Evolutionary conservation across 768 basidiomycete species (phyloP), one percentile per base, ranked within the genome.

Genomic region (Rhodotorula kratochvilovae): DNA sequence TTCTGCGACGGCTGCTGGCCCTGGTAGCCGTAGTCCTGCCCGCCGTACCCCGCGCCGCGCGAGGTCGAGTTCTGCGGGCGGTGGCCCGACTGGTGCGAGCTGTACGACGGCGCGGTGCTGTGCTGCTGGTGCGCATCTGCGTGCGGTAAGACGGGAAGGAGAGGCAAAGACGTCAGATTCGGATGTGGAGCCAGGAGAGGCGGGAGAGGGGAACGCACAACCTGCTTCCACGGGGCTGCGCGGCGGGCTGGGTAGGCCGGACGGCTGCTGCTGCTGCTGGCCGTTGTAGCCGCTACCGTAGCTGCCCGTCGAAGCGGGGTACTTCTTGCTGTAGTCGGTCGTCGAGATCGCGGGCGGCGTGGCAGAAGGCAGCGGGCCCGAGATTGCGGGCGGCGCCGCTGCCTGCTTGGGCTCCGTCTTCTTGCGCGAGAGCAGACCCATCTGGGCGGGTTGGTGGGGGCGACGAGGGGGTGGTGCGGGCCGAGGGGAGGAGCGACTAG

Each of bases 401-500:
- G n/a, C 2, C 5, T 63, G 43, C 10, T 53, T 17, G 0, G 69
- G 17, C 25, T 43, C 45, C 21, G 68, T 55, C 73, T 75, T 75
- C 64, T 71, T 70, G 53, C 68, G 68, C 25, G 65, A 67, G 56
- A 74, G 72, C n/a, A 74, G 57, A 17, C 72, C 72, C 72, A 74
- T 74, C 17, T 21, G 31, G 31, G 23, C 8, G 19, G 10, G 21
- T 19, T 23, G 13, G 43, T 35, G 46, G 36, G n/a, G 21, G 43
- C 1, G 55, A 33, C 21, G 31, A 35, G 53, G 42, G 5, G 51
- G 25, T 25, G 50, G 2, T 8, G 50, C 2, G 25, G 51, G 36
- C 31, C 3, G 31, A 2, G n/a, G 17, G 45, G 6, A 29, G 42
- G 42, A 33, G 39, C 39, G n/a, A 12, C 48, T 3, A 25, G 48